These are phyloP conservation scores for Aspergillus panamensis DNA, from an alignment of 495 filamentous ascomycete species.

Conservation along the genomic window DNA sequence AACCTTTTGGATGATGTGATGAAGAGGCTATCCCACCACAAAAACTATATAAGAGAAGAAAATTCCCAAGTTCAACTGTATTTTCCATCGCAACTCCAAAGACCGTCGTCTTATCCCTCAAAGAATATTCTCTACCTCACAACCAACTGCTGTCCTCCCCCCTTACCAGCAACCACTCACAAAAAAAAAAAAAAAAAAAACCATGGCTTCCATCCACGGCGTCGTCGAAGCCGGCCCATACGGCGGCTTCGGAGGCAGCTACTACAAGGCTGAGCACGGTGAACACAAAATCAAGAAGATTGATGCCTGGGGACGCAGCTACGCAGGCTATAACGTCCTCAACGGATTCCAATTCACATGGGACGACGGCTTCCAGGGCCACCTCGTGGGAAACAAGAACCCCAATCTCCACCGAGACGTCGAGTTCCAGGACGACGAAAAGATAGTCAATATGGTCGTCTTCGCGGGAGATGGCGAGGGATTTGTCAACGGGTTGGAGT, in stretches of 20 bases:
- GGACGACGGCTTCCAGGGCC: not conserved
- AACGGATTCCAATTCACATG: not conserved
- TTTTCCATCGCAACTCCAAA: not conserved
- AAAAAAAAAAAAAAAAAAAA: too few relatives aligned
- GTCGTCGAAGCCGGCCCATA: not conserved
- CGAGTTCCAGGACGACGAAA: not conserved
- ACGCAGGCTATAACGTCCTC: not conserved
- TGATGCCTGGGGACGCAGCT: not conserved
- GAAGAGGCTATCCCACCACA: not conserved
- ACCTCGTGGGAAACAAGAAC: not conserved
- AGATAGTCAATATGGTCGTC: not conserved
- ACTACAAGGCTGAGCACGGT: not conserved
- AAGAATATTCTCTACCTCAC: not conserved
- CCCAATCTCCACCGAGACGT: not conserved
- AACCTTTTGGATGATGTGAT: not conserved
- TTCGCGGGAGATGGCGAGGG: not conserved
- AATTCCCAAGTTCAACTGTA: not conserved
- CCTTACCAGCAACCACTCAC: too few relatives aligned
- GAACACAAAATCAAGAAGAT: not conserved
- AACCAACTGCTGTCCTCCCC: not conserved
- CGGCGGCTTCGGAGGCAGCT: not conserved
- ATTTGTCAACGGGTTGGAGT: slow-evolving; percentile 3
- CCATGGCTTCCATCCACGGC: not conserved
- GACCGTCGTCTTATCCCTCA: not conserved
- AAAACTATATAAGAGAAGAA: not conserved